Percentiles rank a stretch among this genome's conserved stretches.
phyloP scores from a whole-genome alignment of 2,329 filamentous ascomycete species.

The Leptographium galeiforme region DNA sequence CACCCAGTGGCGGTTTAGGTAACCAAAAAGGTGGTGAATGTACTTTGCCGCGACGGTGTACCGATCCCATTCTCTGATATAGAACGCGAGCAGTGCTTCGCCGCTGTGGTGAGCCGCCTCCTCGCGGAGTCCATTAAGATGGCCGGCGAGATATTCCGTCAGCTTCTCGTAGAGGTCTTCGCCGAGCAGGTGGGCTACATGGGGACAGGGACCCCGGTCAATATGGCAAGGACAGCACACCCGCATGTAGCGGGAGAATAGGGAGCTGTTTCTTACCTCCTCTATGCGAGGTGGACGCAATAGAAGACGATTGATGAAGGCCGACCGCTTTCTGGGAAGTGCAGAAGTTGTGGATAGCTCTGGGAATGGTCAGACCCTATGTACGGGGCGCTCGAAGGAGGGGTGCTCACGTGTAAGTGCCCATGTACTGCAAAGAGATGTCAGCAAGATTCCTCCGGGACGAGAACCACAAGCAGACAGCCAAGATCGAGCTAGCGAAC shows the following conservation, averaged over 20 bases:
- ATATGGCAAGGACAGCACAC: not conserved
- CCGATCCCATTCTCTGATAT: constrained; percentile 91
- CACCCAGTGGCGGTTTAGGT: constrained; percentile 96
- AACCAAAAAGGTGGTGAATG: constrained; percentile 92
- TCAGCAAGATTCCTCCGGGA: not conserved
- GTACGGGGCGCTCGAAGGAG: too few species aligned
- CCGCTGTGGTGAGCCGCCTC: constrained; percentile 71
- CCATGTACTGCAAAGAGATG: constrained; percentile 63
- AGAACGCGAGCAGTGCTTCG: constrained; percentile 80
- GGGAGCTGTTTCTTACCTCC: constrained; percentile 42
- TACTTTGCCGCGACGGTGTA: constrained; percentile 95
- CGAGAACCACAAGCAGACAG: not conserved
- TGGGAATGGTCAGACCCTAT: constrained; percentile 22
- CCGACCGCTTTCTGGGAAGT: constrained; percentile 88
- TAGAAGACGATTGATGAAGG: constrained; percentile 28
- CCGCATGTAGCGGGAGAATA: not conserved
- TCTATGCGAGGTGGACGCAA: constrained; percentile 41
- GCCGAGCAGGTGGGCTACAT: constrained; percentile 73
- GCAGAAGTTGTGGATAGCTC: constrained; percentile 97
- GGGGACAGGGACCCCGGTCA: not conserved
- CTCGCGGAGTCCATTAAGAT: constrained; percentile 58
- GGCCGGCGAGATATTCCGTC: constrained; percentile 67
- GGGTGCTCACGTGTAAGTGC: constrained; percentile 66
- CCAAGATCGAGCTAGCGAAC: constrained; percentile 12
- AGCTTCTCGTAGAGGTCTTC: constrained; percentile 93